Percentiles rank a stretch among this genome's conserved stretches.
These are phyloP conservation scores for Penicillium coprophilum DNA, from an alignment of 495 filamentous ascomycete genomes.

Conservation along the genomic window DNA sequence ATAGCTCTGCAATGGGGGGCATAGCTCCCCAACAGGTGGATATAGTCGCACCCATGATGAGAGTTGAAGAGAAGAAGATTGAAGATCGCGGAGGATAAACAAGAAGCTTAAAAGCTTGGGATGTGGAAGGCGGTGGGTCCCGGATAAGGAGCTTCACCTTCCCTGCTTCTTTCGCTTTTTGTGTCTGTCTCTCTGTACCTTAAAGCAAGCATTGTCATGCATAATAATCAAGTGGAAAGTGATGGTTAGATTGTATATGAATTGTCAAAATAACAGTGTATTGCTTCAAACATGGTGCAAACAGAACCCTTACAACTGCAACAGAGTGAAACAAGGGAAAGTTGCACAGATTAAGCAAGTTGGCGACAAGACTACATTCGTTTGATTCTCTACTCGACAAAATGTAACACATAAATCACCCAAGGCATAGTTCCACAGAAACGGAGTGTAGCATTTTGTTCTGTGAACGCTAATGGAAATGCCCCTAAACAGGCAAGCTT, in stretches of 20 bases:
- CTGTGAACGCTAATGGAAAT: slow-evolving; percentile 2
- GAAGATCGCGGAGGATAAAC: slow-evolving; percentile 5
- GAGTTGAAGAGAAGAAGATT: background rate
- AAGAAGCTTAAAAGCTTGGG: slow-evolving; percentile 6
- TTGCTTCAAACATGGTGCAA: background rate
- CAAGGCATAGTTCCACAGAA: background rate
- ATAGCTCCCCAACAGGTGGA: slow-evolving; percentile 24
- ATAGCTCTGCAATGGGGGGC: slow-evolving; percentile 36
- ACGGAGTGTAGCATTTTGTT: slow-evolving; percentile 1
- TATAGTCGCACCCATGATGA: slow-evolving; percentile 30
- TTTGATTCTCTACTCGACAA: background rate
- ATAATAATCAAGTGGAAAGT: background rate
- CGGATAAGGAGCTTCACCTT: slow-evolving; percentile 5
- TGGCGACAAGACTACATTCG: background rate
- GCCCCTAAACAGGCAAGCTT: background rate
- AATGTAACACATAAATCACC: background rate
- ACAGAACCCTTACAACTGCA: background rate
- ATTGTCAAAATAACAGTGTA: background rate
- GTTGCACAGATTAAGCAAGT: background rate
- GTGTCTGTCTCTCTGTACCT: background rate
- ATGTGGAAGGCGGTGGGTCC: slow-evolving; percentile 14
- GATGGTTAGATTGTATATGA: background rate
- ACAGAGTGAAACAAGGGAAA: background rate
- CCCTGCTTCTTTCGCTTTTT: background rate
- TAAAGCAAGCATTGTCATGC: background rate